These are phyloP conservation scores for Aspergillus aculeatus DNA, from an alignment of 2,329 filamentous ascomycete genomes.

Conservation along the genomic window DNA sequence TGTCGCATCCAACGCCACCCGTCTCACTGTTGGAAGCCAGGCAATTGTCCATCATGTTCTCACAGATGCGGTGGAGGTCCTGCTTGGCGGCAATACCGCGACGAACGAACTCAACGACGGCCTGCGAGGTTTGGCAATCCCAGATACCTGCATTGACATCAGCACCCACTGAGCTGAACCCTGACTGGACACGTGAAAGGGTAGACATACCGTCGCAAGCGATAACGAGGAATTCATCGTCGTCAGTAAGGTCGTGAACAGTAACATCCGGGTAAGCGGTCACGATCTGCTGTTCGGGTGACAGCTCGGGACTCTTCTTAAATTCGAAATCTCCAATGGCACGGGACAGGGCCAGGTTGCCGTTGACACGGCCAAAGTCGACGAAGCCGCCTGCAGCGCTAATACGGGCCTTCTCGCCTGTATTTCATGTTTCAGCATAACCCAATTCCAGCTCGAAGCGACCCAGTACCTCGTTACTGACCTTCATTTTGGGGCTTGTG, in stretches of 20 bases:
- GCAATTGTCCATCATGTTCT: constrained; percentile 99
- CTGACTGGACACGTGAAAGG: constrained; percentile 1
- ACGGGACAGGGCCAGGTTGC: constrained; percentile 92
- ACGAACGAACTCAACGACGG: constrained; percentile 93
- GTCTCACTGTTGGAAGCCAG: constrained; percentile 97
- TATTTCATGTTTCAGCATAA: constrained; percentile 17
- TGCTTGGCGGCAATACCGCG: constrained; percentile 96
- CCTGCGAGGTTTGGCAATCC: constrained; percentile 98
- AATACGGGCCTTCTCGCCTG: constrained; percentile 93
- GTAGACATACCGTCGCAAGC: constrained; percentile 77
- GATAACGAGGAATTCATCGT: constrained; percentile 93
- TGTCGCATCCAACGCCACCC: constrained; percentile 95
- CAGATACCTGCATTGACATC: constrained; percentile 74
- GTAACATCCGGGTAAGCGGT: constrained; percentile 95
- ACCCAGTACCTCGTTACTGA: constrained; percentile 38
- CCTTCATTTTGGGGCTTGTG: constrained; percentile 99
- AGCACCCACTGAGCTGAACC: constrained; percentile 1
- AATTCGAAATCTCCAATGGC: constrained; percentile 99
- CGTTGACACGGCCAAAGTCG: constrained; percentile 97
- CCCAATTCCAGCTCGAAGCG: neutral
- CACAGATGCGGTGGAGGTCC: constrained; percentile 89
- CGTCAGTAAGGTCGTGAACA: constrained; percentile 81
- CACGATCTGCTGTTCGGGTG: constrained; percentile 98
- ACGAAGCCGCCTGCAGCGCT: constrained; percentile 95
- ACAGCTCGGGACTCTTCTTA: constrained; percentile 96